Evolutionary conservation across 148 eudicot genomes (phyloP), one percentile per base, ranked within the genome.

Genomic region (Nyssa sinensis): DNA sequence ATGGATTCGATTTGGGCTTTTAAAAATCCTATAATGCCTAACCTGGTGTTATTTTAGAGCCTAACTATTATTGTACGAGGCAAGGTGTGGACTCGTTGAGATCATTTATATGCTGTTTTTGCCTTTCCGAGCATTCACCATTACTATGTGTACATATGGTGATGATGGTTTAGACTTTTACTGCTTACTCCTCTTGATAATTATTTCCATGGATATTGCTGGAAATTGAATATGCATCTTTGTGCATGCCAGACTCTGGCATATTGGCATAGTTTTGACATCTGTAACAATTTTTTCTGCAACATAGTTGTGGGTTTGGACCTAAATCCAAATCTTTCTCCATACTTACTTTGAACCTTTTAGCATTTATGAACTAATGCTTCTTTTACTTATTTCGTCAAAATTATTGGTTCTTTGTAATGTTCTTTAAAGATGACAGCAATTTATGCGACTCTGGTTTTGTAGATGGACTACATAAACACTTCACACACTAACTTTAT

Each of bases 391-490:
- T 19, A 5, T 61, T 31, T 13, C 35, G 19, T 49, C 5, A 12
- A 55, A 4, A 34, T 12, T 32, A 5, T 21, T 61, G 4, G 23
- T 5, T 14, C 25, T 31, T 62, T 17, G n/a, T 30, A 19, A 19
- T 24, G 25, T 11, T n/a, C 8, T 6, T n/a, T 47, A 17, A 41
- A n/a, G n/a, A 37, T 39, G 11, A 44, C 51, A 11, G 17, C 51
- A 11, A 44, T 12, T 11, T 29, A 11, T 39, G 12, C 23, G 31
- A 62, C 30, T 21, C 37, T 75, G 61, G n/a, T 73, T 66, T 71
- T 81, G 67, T 74, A 93, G 98, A 89, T 93, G 94, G 98, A 93
- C 83, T 93, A 91, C 82, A 93, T 93, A 84, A 93, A 93, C 80
- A 91, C 98, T 64, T 93, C 98, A 61, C 97, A 93, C 71, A 87